These are phyloP conservation scores for Aspergillus vadensis DNA, from an alignment of 2,329 filamentous ascomycete genomes.

Conservation along the genomic window DNA sequence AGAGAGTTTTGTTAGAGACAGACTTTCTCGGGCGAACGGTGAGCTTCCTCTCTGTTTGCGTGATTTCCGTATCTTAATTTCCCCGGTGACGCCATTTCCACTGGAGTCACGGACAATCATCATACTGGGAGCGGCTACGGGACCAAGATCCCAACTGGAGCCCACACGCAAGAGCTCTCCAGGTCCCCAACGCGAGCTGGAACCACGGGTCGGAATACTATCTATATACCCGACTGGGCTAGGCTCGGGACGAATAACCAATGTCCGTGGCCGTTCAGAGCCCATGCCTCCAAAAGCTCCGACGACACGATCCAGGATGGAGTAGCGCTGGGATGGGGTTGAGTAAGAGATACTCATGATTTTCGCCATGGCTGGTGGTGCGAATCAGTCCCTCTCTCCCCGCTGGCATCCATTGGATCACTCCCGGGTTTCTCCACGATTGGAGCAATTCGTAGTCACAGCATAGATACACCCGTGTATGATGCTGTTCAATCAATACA, in stretches of 20 bases:
- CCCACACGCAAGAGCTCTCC: constrained; percentile 13
- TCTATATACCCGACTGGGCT: constrained; percentile 18
- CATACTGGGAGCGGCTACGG: constrained; percentile 1
- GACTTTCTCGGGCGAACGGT: background rate
- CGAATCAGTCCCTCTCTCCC: background rate
- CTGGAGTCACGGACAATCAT: background rate
- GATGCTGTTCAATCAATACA: background rate
- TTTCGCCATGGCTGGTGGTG: background rate
- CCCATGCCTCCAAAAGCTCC: background rate
- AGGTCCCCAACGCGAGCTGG: background rate
- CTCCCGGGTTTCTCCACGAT: background rate
- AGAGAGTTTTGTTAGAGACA: constrained; percentile 4
- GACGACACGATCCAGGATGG: background rate
- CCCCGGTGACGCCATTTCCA: constrained; percentile 4
- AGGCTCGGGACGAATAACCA: constrained; percentile 16
- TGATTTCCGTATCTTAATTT: background rate
- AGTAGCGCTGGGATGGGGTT: background rate
- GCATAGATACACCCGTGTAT: background rate
- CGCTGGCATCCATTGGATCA: background rate
- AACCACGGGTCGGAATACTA: constrained; percentile 16
- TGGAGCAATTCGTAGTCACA: background rate
- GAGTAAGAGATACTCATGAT: background rate
- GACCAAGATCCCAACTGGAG: constrained; percentile 19
- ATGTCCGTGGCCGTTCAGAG: constrained; percentile 7
- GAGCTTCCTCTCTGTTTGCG: background rate